Base-by-base conservation (phyloP, 108 stramenopile species). In the Nitzschia sp. region DNA sequence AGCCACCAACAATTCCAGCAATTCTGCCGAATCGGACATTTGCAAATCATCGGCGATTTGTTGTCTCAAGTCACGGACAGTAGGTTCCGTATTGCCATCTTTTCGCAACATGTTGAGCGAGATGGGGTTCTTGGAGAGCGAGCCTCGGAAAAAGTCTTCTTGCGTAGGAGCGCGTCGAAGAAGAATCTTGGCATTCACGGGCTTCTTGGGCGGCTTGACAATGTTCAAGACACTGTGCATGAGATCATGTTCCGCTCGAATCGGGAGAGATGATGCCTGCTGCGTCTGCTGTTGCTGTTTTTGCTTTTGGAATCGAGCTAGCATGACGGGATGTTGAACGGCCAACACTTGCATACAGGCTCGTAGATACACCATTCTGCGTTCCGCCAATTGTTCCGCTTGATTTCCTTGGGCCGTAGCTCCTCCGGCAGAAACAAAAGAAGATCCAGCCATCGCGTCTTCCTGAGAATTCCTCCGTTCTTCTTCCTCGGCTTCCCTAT, bases 101-200 rank as follows among this genome's bases (percentile, higher is more conserved):
- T 33, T 64, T 23, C 32, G 38, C 33, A 92, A 48, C 34, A 68
- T 71, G 19, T 79, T 64, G 16, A 93, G 64, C 23, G 77, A 71
- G 27, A 93, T 78, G 0, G 89, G 89, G 66, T 93, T 91, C 38
- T 79, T 77, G n/a, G 81, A 82, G 5, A 91, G 79, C 33, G 77
- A 76, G 2, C 92, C 92, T 16, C 92, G 64, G 58, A 93, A 93
- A 73, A 89, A 93, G 62, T 93, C 92, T 64, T 93, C 92, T 71
- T 93, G 89, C 0, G 92, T 91, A 1, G 92, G 92, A 28, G 92
- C 92, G 27, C 92, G 59, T 45, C 88, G 68, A 56, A 93, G 65
- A 41, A 87, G 82, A 35, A 93, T 78, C 66, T 93, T 93, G n/a
- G 87, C 69, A 57, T 89, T 86, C 35, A 86, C 26, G 23, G 89